phyloP scores from a whole-genome alignment of 768 basidiomycete genomes.

The Lentinus brumalis region DNA sequence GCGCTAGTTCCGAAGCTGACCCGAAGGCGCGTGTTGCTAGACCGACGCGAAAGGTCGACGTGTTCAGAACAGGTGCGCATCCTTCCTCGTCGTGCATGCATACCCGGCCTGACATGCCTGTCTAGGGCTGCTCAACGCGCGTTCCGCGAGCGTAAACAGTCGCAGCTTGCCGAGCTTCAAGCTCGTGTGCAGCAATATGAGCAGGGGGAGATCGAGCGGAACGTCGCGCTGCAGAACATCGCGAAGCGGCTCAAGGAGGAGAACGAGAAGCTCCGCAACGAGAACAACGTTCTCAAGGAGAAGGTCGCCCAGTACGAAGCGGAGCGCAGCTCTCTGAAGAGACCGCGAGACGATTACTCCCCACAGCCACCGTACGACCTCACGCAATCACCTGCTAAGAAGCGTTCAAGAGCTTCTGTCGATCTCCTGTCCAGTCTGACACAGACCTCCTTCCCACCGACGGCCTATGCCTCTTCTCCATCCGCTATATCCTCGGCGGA shows the following conservation, averaged over 20 bases:
- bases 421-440: conserved; percentile 18
- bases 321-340: conserved; percentile 50
- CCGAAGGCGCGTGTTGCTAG: conserved; percentile 16
- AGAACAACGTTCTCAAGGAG: conserved; percentile 62
- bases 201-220: conserved; percentile 88
- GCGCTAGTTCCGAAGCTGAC: conserved; percentile 14
- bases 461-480: conserved; percentile 24
- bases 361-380: conserved; percentile 30
- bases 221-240: conserved; percentile 79
- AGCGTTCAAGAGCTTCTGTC: conserved; percentile 32
- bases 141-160: conserved; percentile 87
- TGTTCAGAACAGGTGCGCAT: conserved; percentile 70
- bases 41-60: conserved; percentile 64
- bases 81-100: background rate
- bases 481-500: conserved; percentile 34
- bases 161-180: conserved; percentile 85
- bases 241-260: conserved; percentile 87
- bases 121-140: conserved; percentile 84
- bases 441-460: conserved; percentile 15
- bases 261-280: conserved; percentile 70
- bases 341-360: conserved; percentile 56
- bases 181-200: conserved; percentile 84
- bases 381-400: conserved; percentile 40
- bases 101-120: conserved; percentile 12
- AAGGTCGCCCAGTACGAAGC: conserved; percentile 35